Evolutionary conservation across 768 basidiomycete species (phyloP).

Genomic region (Mycena amicta): DNA sequence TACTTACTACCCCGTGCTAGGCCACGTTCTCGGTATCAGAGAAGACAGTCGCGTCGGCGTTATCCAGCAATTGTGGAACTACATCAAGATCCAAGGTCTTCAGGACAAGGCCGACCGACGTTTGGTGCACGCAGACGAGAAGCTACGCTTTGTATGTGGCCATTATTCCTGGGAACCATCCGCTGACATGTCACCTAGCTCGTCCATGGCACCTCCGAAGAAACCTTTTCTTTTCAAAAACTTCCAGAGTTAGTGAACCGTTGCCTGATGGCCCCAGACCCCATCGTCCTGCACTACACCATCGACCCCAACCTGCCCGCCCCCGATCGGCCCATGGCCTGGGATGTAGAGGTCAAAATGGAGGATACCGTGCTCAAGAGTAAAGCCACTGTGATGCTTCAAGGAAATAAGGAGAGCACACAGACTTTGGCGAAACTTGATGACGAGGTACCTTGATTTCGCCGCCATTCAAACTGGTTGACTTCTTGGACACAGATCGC

Average conservation of each 20-base stretch:
- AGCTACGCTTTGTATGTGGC: constrained; percentile 58
- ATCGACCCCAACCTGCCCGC: constrained; percentile 64
- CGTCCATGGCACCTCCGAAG: constrained; percentile 62
- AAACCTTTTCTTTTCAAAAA: constrained; percentile 73
- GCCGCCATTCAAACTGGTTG: background rate
- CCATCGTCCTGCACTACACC: constrained; percentile 77
- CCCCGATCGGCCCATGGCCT: constrained; percentile 74
- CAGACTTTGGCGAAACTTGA: constrained; percentile 74
- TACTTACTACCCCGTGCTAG: constrained; percentile 32
- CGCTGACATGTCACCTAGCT: background rate
- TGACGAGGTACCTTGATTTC: constrained; percentile 65
- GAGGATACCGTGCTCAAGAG: constrained; percentile 78
- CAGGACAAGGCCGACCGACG: constrained; percentile 84
- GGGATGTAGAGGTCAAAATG: constrained; percentile 87
- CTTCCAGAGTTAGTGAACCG: constrained; percentile 86
- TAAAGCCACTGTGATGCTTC: constrained; percentile 72
- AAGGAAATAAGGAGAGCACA: constrained; percentile 69
- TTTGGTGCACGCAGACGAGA: constrained; percentile 68
- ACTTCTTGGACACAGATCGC: constrained; percentile 58
- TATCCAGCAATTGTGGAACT: constrained; percentile 87
- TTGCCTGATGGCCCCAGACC: constrained; percentile 75
- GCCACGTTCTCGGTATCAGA: constrained; percentile 71
- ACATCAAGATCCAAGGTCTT: constrained; percentile 81
- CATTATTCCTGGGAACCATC: background rate
- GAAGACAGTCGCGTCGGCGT: constrained; percentile 84